phyloP scores from a whole-genome alignment of 179 eudicot species.

The Corrigiola litoralis region DNA sequence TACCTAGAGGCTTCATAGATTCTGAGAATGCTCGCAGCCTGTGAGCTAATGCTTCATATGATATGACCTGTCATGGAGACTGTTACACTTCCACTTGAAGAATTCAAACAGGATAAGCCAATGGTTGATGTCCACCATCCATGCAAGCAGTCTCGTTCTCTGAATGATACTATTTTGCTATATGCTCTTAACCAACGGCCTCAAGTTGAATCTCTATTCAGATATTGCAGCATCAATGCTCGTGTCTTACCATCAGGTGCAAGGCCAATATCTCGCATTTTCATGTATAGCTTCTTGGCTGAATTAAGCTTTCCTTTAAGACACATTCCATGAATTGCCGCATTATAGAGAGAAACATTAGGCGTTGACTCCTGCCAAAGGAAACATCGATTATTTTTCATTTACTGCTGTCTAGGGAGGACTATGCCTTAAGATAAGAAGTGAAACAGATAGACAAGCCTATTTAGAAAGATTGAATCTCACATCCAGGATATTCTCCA shows the following conservation, averaged over 20 bases:
- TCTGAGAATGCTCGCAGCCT: neutral
- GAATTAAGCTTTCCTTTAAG: constrained; percentile 47
- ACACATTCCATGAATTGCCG: constrained; percentile 88
- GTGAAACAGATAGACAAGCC: no score
- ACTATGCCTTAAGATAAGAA: no score
- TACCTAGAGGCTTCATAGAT: neutral
- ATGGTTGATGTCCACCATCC: neutral
- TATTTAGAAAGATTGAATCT: constrained; percentile 22
- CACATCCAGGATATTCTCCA: constrained; percentile 63
- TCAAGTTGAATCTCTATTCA: constrained; percentile 26
- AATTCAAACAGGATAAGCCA: neutral
- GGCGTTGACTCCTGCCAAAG: constrained; percentile 41
- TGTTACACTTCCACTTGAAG: neutral
- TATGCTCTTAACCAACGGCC: neutral
- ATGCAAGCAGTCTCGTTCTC: no score
- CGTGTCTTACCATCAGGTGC: constrained; percentile 86
- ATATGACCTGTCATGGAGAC: neutral
- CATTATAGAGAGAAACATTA: constrained; percentile 73
- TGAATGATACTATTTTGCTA: no score
- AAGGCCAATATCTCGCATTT: constrained; percentile 61
- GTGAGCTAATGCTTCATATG: neutral
- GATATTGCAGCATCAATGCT: constrained; percentile 78
- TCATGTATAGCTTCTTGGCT: constrained; percentile 59
- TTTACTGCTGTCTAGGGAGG: no score
- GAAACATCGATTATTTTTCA: neutral